Evolutionary conservation across 2,329 filamentous ascomycete species (phyloP), one percentile per base, ranked within the genome.

Genomic region (Nemania diffusa): DNA sequence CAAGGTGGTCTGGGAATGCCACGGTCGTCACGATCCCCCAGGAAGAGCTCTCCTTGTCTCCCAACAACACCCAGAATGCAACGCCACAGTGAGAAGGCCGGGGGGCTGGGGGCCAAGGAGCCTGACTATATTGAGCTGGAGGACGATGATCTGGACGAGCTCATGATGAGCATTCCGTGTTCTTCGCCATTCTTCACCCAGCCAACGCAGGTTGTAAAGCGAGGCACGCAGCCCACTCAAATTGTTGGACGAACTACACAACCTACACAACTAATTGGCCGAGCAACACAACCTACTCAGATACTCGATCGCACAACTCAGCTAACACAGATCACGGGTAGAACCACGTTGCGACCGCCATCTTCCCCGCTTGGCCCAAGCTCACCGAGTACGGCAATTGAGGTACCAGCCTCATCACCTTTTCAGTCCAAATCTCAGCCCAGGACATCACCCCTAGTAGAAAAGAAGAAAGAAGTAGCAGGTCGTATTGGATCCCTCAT

Each of bases 351-450:
- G 34, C 70, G 52, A 55, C 70, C n/a, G 59, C 73, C 48, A 52
- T 78, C 63, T 40, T 79, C 50, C 42, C 78, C 51, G 80, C 80
- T 26, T 83, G 69, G 64, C n/a, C 74, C 76, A 22, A 70, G 84
- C 7, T 85, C 85, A 0, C 81, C 82, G 8, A 73, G 79, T 27
- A 81, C 82, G 37, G 74, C 82, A 20, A 77, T 97, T 63, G 94
- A 97, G 78, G 94, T 97, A 2, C 90, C 91, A 32, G 92, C 93
- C n/a, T 97, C 94, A 2, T 97, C 95, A 0, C 94, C 94, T 1
- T 85, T 90, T 64, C 86, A 87, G 66, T 79, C 82, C n/a, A 77
- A 81, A 62, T 60, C 75, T 73, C 46, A 68, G 50, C 58, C 72
- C 2, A 73, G 65, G 26, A 44, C 57, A 11, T 69, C 72, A 11